Evolutionary conservation across 768 basidiomycete species (phyloP).

Genomic region (Kwoniella sp.): DNA sequence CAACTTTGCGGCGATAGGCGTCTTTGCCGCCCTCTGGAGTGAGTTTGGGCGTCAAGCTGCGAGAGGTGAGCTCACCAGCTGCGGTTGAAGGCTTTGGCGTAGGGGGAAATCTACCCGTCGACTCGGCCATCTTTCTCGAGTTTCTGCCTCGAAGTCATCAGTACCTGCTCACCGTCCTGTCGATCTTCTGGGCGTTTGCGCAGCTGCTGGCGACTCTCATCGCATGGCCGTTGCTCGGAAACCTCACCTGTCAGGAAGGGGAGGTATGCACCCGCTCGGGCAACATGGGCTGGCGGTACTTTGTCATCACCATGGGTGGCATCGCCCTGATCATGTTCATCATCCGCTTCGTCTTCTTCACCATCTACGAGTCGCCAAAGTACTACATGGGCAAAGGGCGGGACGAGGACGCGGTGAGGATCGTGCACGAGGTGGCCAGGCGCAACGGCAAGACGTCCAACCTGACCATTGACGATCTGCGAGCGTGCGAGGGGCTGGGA

Average conservation of each 20-base stretch:
- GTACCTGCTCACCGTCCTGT: slow-evolving; percentile 68
- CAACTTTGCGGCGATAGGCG: slow-evolving; percentile 57
- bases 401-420: slow-evolving; percentile 6
- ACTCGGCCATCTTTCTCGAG: slow-evolving; percentile 71
- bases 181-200: slow-evolving; percentile 75
- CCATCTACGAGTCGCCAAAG: slow-evolving; percentile 66
- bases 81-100: slow-evolving; percentile 50
- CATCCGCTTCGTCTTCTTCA: slow-evolving; percentile 53
- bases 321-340: slow-evolving; percentile 62
- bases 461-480: slow-evolving; percentile 58
- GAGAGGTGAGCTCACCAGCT: slow-evolving; percentile 49
- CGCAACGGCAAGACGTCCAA: slow-evolving; percentile 58
- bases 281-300: slow-evolving; percentile 77
- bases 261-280: slow-evolving; percentile 54
- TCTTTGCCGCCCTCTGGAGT: slow-evolving; percentile 49
- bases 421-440: slow-evolving; percentile 61
- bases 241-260: slow-evolving; percentile 59
- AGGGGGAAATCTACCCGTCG: slow-evolving; percentile 68
- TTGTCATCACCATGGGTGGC: slow-evolving; percentile 68
- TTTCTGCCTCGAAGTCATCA: slow-evolving; percentile 69
- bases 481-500: slow-evolving; percentile 13
- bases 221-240: slow-evolving; percentile 69
- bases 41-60: slow-evolving; percentile 34
- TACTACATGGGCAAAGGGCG: slow-evolving; percentile 66
- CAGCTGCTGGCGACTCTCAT: slow-evolving; percentile 64